Evolutionary conservation across 2,329 filamentous ascomycete genomes (phyloP).

Genomic region (Colletotrichum musae): DNA sequence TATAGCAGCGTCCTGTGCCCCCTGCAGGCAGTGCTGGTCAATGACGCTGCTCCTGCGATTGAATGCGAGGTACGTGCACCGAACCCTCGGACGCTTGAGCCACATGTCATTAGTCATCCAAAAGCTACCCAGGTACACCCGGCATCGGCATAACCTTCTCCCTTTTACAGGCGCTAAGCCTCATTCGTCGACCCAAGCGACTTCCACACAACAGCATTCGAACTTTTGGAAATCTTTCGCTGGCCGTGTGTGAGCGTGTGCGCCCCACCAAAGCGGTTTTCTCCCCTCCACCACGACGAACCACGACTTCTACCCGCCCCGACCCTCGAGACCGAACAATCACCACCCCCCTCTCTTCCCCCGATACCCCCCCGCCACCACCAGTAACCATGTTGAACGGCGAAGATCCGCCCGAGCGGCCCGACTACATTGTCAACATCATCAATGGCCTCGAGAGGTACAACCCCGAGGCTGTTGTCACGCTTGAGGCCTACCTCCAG

Average conservation of each 20-base stretch:
- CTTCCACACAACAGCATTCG: slow-evolving; percentile 52
- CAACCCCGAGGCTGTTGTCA: slow-evolving; percentile 94
- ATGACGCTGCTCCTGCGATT: slow-evolving; percentile 37
- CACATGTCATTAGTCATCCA: slow-evolving; percentile 2
- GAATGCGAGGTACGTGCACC: slow-evolving; percentile 20
- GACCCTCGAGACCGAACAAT: slow-evolving; percentile 35
- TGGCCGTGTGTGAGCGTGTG: background rate
- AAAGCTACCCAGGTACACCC: rapidly evolving
- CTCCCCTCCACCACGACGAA: slow-evolving; percentile 56
- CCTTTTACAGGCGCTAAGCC: slow-evolving; percentile 50
- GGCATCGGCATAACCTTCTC: slow-evolving; percentile 41
- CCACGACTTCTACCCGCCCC: slow-evolving; percentile 50
- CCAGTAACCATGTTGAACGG: slow-evolving; percentile 69
- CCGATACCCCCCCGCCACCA: slow-evolving; percentile 37
- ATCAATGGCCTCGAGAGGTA: slow-evolving; percentile 98
- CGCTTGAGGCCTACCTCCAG: slow-evolving; percentile 94
- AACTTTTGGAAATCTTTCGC: slow-evolving; percentile 56
- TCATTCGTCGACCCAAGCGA: slow-evolving; percentile 55
- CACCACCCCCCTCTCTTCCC: slow-evolving; percentile 46
- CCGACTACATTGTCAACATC: slow-evolving; percentile 91
- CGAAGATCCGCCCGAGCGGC: slow-evolving; percentile 93
- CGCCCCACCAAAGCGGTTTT: slow-evolving; percentile 40
- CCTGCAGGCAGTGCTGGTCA: slow-evolving; percentile 30
- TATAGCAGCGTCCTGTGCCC: background rate
- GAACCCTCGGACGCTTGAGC: slow-evolving; percentile 20